Percentiles rank a stretch among this genome's conserved stretches.
Evolutionary conservation across 805 yeast species (phyloP).

Genomic region (Metschnikowia picachoensis): DNA sequence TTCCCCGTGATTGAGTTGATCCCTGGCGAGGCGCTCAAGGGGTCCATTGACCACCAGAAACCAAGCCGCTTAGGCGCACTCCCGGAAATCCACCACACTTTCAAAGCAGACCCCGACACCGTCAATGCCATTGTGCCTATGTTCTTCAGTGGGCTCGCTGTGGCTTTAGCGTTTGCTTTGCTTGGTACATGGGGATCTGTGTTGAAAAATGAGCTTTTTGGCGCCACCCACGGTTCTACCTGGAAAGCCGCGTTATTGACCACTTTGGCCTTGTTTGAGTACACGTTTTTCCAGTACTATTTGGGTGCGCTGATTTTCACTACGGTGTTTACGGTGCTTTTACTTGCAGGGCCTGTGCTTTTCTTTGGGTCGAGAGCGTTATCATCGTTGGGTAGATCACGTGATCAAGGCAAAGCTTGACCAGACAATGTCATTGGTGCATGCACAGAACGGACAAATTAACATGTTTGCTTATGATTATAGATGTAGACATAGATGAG

Average conservation of each 20-base stretch:
- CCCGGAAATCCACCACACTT: slow-evolving; percentile 63
- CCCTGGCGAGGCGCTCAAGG: slow-evolving; percentile 27
- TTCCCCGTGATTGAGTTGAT: slow-evolving; percentile 26
- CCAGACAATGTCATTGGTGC: background rate
- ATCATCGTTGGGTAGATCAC: slow-evolving; percentile 38
- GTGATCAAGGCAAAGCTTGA: slow-evolving; percentile 23
- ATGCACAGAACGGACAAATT: background rate
- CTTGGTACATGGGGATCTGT: slow-evolving; percentile 41
- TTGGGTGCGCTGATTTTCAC: slow-evolving; percentile 57
- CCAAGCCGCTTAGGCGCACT: slow-evolving; percentile 43
- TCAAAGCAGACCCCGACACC: slow-evolving; percentile 51
- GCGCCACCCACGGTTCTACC: slow-evolving; percentile 19
- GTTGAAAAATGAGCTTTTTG: slow-evolving; percentile 27
- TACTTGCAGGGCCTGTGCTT: slow-evolving; percentile 52
- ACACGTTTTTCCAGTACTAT: slow-evolving; percentile 54
- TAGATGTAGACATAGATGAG: no score
- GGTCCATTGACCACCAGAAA: slow-evolving; percentile 21
- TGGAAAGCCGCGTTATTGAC: slow-evolving; percentile 44
- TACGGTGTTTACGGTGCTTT: slow-evolving; percentile 45
- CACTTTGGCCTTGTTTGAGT: slow-evolving; percentile 49
- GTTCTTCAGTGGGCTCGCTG: slow-evolving; percentile 44
- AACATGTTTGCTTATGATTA: no score
- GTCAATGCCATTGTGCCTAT: slow-evolving; percentile 50
- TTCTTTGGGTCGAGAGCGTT: slow-evolving; percentile 66
- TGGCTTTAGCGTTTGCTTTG: slow-evolving; percentile 39